Conservation (phyloP, 164 flowering plant genomes). For the Vitis riparia region DNA sequence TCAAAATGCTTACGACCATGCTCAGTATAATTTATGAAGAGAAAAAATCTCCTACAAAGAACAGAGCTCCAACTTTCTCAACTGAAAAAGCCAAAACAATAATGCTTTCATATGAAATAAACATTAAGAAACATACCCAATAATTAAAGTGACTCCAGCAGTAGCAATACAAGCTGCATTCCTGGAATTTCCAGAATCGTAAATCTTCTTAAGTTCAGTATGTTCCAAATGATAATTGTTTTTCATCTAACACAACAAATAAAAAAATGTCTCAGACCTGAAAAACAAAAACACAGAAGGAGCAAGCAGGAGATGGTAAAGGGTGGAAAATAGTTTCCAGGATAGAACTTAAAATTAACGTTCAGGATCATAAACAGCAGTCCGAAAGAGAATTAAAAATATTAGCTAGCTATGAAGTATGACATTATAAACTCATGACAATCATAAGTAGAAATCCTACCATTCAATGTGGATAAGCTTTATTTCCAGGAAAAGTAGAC, state of each 20-base stretch:
- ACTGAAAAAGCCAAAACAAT: background rate
- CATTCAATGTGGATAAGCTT: too few species aligned
- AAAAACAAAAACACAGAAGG: background rate
- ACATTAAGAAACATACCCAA: slow-evolving; percentile 61
- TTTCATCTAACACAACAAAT: slow-evolving; percentile 62
- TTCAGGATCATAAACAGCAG: too few species aligned
- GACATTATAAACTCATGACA: too few species aligned
- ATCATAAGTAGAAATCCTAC: too few species aligned
- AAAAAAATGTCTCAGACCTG: slow-evolving; percentile 4
- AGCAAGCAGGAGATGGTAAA: background rate
- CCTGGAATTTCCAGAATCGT: slow-evolving; percentile 46
- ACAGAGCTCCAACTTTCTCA: background rate
- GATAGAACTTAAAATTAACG: too few species aligned
- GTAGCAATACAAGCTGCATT: slow-evolving; percentile 68
- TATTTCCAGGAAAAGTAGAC: too few species aligned
- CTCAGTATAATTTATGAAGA: background rate
- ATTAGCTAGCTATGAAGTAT: too few species aligned
- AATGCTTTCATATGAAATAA: background rate
- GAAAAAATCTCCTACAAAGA: too few species aligned
- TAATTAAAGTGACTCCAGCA: slow-evolving; percentile 72
- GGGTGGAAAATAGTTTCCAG: too few species aligned
- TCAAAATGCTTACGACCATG: too few species aligned
- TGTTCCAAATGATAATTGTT: slow-evolving; percentile 41
- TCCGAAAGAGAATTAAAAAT: too few species aligned
- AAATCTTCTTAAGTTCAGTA: slow-evolving; percentile 67